phyloP scores from a whole-genome alignment of 208 protist genomes.

The Porcisia hertigi region DNA sequence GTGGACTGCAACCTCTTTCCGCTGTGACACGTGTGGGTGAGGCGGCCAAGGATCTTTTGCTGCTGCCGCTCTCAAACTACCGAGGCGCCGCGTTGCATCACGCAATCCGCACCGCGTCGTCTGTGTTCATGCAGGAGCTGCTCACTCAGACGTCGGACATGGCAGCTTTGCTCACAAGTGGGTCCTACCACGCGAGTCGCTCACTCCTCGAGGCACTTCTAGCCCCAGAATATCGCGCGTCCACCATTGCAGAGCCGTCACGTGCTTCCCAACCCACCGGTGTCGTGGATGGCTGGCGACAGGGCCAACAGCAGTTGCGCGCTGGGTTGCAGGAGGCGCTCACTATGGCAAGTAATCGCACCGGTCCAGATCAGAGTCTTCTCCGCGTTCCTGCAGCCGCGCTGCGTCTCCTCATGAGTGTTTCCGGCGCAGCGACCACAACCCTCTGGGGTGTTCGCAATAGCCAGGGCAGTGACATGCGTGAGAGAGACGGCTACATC shows the following conservation, averaged over 20 bases:
- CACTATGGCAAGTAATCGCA: slow-evolving; percentile 34
- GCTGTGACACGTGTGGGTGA: slow-evolving; percentile 48
- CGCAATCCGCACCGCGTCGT: slow-evolving; percentile 35
- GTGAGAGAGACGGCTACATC: slow-evolving; percentile 28
- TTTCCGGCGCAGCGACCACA: slow-evolving; percentile 38
- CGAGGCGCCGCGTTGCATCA: slow-evolving; percentile 31
- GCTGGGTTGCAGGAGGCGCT: slow-evolving; percentile 29
- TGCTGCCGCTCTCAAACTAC: slow-evolving; percentile 51
- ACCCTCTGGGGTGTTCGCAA: slow-evolving; percentile 42
- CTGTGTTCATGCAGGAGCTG: slow-evolving; percentile 38
- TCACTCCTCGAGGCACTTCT: slow-evolving; percentile 30
- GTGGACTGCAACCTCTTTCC: slow-evolving; percentile 55
- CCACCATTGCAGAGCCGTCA: slow-evolving; percentile 22
- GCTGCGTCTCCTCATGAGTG: slow-evolving; percentile 38
- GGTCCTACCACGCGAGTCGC: slow-evolving; percentile 34
- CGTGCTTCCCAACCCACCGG: slow-evolving; percentile 25
- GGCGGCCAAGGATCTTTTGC: slow-evolving; percentile 44
- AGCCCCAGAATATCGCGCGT: slow-evolving; percentile 3
- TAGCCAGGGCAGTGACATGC: slow-evolving; percentile 22
- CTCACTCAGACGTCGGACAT: slow-evolving; percentile 32
- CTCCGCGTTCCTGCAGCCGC: slow-evolving; percentile 35
- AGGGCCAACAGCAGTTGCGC: slow-evolving; percentile 36
- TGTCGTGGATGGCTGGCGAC: slow-evolving; percentile 26
- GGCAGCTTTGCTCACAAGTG: slow-evolving; percentile 31
- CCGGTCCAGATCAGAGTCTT: slow-evolving; percentile 26